Base-by-base conservation (phyloP, 2,329 filamentous ascomycete species). In the Alternaria postmessia region DNA sequence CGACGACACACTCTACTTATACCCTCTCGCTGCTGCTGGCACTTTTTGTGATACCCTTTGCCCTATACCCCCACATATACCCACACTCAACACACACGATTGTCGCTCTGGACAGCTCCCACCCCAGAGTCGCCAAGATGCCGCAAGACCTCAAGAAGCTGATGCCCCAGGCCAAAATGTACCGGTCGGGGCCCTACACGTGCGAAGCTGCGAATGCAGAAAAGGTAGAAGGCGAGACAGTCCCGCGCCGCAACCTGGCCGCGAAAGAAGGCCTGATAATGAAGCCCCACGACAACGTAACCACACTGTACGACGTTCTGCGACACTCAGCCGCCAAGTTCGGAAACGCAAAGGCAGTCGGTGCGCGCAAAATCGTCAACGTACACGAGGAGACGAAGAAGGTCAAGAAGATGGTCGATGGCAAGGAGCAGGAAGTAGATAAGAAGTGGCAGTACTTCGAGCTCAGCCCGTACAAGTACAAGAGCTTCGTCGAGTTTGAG, bases 361-460 rank as follows among this genome's bases (percentile, higher is more conserved):
- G 91, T 68, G 85, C 85, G 72, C 89, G 93, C 65, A 89, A 87
- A 77, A 85, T 96, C 59, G 79, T 97, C 79, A 85, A 89, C 79
- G 88, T 89, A 47, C 93, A 96, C 80, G 87, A 87, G 71, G 93
- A 97, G 84, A 89, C 86, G 69, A 96, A 94, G 84, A 95, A 93
- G 85, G 83, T 97, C 69, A 91, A 93, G 85, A 97, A 96, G 86
- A 85, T 92, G 51, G 83, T 96, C 59, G 91, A 96, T 73, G 93
- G 93, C 68, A 86, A 91, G 77, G 86, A 93, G 78, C 83, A 85
- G 66, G 87, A 94, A 81, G 88, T 95, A 34, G 91, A 96, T 65
- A 97, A 96, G 87, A 88, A 94, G 78, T 97, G 93, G 93, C 89
- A 89, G 54, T 96, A 89, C 81, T 96, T 92, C 70, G 93, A 97